These are phyloP conservation scores for Pezicula radicicola DNA, from an alignment of 2,329 filamentous ascomycete genomes.

Conservation along the genomic window DNA sequence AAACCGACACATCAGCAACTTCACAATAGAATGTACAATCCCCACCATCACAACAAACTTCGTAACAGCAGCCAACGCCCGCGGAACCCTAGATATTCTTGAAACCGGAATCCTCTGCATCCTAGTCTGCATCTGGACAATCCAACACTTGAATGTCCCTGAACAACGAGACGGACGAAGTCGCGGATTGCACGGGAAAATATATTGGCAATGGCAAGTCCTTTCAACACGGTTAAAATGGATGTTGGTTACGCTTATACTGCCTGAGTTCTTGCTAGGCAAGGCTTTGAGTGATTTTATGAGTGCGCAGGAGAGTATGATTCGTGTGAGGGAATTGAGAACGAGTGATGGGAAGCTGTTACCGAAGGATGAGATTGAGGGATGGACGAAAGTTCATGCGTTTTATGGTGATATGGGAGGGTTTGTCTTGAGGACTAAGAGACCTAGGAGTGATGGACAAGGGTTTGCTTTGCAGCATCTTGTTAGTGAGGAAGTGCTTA, in stretches of 20 bases:
- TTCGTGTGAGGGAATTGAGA: neutral
- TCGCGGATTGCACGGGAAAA: neutral
- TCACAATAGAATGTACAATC: slow-evolving; percentile 12
- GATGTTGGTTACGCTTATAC: slow-evolving; percentile 1
- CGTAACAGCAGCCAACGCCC: slow-evolving; percentile 1
- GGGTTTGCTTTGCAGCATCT: neutral
- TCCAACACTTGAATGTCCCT: slow-evolving; percentile 15
- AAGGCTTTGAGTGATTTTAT: neutral
- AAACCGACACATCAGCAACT: neutral
- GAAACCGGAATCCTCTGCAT: slow-evolving; percentile 11
- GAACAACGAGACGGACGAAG: neutral
- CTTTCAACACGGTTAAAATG: neutral
- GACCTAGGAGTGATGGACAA: neutral
- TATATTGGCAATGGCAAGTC: neutral
- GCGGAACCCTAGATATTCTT: slow-evolving; percentile 9
- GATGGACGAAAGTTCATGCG: neutral
- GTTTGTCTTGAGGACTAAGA: neutral
- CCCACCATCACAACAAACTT: slow-evolving; percentile 5
- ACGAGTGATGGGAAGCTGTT: neutral
- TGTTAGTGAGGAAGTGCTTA: neutral
- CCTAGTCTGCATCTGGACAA: slow-evolving; percentile 14
- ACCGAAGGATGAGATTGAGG: neutral
- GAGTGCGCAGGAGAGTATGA: neutral
- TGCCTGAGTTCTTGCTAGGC: neutral
- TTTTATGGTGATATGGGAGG: neutral